These are phyloP conservation scores for Viridothelium virens DNA, from an alignment of 495 filamentous ascomycete species.

Conservation along the genomic window DNA sequence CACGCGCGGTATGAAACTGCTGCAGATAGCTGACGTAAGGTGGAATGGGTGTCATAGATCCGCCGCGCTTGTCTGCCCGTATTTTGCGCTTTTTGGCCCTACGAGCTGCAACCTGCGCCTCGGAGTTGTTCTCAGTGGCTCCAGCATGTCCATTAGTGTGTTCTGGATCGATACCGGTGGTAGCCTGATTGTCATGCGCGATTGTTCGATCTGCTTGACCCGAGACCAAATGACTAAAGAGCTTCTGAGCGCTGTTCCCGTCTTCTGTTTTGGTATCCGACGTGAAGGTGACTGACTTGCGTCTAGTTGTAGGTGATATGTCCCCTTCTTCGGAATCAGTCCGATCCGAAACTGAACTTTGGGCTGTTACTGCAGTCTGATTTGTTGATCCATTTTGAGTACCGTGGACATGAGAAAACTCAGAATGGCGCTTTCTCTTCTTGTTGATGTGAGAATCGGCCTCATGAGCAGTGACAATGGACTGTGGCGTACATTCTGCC, in stretches of 20 bases:
- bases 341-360: slow-evolving; percentile 24
- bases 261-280: slow-evolving; percentile 58
- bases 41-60: background rate
- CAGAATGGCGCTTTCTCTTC: slow-evolving; percentile 11
- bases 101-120: background rate
- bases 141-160: slow-evolving; percentile 20
- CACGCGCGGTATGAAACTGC: slow-evolving; percentile 56
- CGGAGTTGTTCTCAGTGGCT: slow-evolving; percentile 3
- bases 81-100: slow-evolving; percentile 14
- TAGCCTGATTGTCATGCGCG: background rate
- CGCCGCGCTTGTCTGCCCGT: slow-evolving; percentile 14
- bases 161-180: background rate
- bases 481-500: background rate
- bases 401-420: background rate
- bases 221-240: slow-evolving; percentile 41
- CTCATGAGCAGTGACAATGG: background rate
- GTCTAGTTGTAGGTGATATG: slow-evolving; percentile 26
- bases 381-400: background rate
- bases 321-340: slow-evolving; percentile 22
- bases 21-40: slow-evolving; percentile 62
- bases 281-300: slow-evolving; percentile 73
- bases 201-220: slow-evolving; percentile 30
- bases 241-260: slow-evolving; percentile 42
- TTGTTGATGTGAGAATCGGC: background rate
- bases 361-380: background rate